Evolutionary conservation across 2,329 filamentous ascomycete species (phyloP), one percentile per base, ranked within the genome.

Genomic region (Neonectria sp.): DNA sequence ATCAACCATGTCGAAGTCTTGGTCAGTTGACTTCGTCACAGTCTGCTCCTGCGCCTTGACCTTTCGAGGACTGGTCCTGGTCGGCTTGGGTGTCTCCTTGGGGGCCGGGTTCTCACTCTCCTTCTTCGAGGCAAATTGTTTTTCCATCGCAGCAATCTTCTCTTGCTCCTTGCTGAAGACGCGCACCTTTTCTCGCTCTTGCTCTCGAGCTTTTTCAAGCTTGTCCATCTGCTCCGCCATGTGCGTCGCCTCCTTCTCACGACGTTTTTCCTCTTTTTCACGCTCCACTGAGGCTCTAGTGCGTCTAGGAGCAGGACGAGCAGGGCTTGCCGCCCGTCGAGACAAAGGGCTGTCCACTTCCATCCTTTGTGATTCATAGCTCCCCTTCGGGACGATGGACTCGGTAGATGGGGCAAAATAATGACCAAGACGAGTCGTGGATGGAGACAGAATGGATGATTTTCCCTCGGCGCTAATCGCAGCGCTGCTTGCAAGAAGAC

Each of bases 401-500:
- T 90, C 86, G 1, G 85, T 84, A 1, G 89, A 90, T 5, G 82
- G 78, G 2, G 78, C 80, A 2, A 79, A 63, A 52, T 86, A 81
- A 8, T 84, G 70, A 13, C 80, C 86, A 2, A 89, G 76, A 15
- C 84, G 83, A 15, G 81, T 78, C 6, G 81, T 81, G 3, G 88
- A 86, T 3, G 90, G 86, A 4, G 89, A 90, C 24, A 90, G 76
- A 7, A 90, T 76, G 4, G 85, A 86, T 0, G 85, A 84, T 72
- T 91, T 91, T 8, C 88, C 87, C 71, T 91, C 89, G 0, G 89
- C 89, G 72, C 89, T 91, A 43, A 89, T 82, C 17, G 86, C 88
- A 3, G 89, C 89, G 72, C 89, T 95, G 72, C 93, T 97, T 21
- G 92, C 94, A 69, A 98, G 91, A 55, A 98, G 88, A 15, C 92